These are phyloP conservation scores for Monosporozyma yasuniensis DNA, from an alignment of 805 yeast genomes.

Conservation along the genomic window DNA sequence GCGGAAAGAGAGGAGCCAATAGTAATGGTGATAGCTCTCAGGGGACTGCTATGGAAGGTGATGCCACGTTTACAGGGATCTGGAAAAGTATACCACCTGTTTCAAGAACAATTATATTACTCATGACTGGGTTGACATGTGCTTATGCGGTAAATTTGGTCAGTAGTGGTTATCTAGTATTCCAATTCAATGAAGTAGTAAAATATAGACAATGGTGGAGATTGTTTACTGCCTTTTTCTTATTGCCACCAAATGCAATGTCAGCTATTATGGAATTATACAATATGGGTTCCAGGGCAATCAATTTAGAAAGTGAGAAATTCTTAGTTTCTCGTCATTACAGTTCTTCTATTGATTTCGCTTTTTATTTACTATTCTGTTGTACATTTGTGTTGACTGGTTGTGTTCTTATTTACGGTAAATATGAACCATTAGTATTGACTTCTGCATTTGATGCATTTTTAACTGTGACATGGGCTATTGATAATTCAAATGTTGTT, in stretches of 20 bases:
- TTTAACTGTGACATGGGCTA: conserved; percentile 54
- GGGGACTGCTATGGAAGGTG: background rate
- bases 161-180: conserved; percentile 16
- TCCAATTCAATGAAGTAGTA: conserved; percentile 13
- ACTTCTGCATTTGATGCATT: conserved; percentile 20
- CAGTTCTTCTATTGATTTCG: conserved; percentile 16
- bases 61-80: conserved; percentile 6
- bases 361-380: conserved; percentile 21
- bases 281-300: conserved; percentile 21
- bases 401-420: conserved; percentile 8
- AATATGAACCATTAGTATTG: conserved; percentile 10
- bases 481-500: conserved; percentile 43
- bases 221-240: conserved; percentile 19
- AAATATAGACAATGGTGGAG: conserved; percentile 24
- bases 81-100: conserved; percentile 46
- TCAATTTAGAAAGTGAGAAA: conserved; percentile 18
- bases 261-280: conserved; percentile 22
- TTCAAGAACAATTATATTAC: conserved; percentile 45
- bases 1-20: background rate
- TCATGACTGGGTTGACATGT: conserved; percentile 39
- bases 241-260: conserved; percentile 20
- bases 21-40: background rate
- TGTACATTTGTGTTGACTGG: conserved; percentile 7
- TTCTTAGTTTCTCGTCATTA: conserved; percentile 12
- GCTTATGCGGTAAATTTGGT: conserved; percentile 30